Percentiles rank a stretch among this genome's conserved stretches.
These are phyloP conservation scores for Pinus taeda DNA, from an alignment of 75 land plant species.

Conservation along the genomic window DNA sequence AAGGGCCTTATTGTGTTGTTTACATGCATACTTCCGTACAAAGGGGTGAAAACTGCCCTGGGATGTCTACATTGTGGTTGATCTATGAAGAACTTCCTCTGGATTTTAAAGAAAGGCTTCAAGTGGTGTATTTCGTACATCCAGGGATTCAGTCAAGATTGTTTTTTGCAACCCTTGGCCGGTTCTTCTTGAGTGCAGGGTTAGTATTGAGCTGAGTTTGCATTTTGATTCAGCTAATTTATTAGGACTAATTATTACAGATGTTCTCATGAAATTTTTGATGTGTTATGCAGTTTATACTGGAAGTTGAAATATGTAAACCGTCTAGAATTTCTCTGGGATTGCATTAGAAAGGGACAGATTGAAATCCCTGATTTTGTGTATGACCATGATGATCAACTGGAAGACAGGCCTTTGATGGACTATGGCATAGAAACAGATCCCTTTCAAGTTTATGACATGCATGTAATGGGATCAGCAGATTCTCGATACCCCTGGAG, in stretches of 20 bases:
- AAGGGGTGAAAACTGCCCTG: constrained; percentile 57
- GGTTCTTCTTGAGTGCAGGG: constrained; percentile 50
- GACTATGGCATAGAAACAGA: constrained; percentile 67
- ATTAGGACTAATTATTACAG: too few species aligned
- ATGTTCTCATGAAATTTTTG: too few species aligned
- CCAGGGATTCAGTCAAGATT: constrained; percentile 69
- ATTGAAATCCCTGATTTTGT: constrained; percentile 70
- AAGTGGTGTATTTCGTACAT: constrained; percentile 70
- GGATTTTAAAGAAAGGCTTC: constrained; percentile 40
- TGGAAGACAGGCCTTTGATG: constrained; percentile 63
- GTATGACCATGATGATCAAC: constrained; percentile 57
- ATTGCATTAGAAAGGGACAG: constrained; percentile 50
- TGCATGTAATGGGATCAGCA: constrained; percentile 27
- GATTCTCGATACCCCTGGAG: constrained; percentile 8
- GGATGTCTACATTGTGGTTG: constrained; percentile 39
- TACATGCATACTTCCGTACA: constrained; percentile 62
- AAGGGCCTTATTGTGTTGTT: constrained; percentile 44
- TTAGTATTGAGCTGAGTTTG: too few species aligned
- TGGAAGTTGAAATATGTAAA: constrained; percentile 53
- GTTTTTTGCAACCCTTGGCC: constrained; percentile 70
- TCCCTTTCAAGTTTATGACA: constrained; percentile 32
- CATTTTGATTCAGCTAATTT: too few species aligned
- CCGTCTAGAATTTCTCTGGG: constrained; percentile 67
- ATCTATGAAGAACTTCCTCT: constrained; percentile 60
- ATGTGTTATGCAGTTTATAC: constrained; percentile 25